A percentile compares a stretch with the other conserved stretches of the same genome.
These are phyloP conservation scores for Aspergillus sp. DNA, from an alignment of 2,329 filamentous ascomycete genomes.

Conservation along the genomic window DNA sequence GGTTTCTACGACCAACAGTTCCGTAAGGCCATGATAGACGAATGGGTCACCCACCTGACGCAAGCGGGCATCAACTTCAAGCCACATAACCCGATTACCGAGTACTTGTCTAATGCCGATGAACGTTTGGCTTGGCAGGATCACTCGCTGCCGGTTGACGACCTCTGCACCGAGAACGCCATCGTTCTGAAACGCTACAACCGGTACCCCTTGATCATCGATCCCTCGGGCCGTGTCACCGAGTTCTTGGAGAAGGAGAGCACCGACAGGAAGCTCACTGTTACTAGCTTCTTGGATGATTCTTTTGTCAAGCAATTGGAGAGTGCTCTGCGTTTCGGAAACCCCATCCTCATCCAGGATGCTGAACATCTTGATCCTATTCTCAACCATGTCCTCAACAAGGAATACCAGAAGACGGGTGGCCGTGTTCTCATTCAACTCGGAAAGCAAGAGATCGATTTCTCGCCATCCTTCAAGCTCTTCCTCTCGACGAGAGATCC, in stretches of 20 bases:
- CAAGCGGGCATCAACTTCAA: constrained; percentile 94
- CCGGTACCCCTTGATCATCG: constrained; percentile 95
- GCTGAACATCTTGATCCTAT: constrained; percentile 96
- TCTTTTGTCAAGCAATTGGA: constrained; percentile 98
- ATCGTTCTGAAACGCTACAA: constrained; percentile 98
- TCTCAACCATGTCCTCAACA: constrained; percentile 97
- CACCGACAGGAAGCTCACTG: constrained; percentile 88
- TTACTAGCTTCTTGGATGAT: constrained; percentile 97
- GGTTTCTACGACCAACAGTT: constrained; percentile 98
- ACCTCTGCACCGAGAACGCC: constrained; percentile 97
- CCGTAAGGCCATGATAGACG: constrained; percentile 95
- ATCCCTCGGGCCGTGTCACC: constrained; percentile 90
- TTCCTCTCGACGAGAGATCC: constrained; percentile 95
- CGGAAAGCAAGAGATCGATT: constrained; percentile 98
- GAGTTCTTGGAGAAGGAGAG: constrained; percentile 95
- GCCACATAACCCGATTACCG: constrained; percentile 87
- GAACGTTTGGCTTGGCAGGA: constrained; percentile 94
- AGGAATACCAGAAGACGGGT: constrained; percentile 98
- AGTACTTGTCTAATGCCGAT: constrained; percentile 95
- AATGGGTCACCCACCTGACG: constrained; percentile 92
- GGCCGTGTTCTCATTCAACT: constrained; percentile 97
- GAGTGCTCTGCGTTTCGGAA: constrained; percentile 94
- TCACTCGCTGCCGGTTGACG: constrained; percentile 89
- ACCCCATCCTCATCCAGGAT: constrained; percentile 97
- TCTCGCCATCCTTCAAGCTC: constrained; percentile 93